phyloP scores from a whole-genome alignment of 257 asterid genomes.

The Hygrophila difformis region DNA sequence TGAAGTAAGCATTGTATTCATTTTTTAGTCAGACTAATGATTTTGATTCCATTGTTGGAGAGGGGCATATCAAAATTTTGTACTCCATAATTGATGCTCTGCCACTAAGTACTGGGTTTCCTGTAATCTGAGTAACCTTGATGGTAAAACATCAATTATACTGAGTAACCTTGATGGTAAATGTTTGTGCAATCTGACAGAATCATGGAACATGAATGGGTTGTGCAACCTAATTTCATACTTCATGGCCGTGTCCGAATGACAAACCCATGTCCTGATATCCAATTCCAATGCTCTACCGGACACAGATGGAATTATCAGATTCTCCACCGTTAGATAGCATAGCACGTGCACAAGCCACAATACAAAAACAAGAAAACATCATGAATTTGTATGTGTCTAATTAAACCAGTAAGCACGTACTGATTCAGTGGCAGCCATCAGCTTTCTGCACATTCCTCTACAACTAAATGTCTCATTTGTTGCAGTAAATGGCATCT shows the following conservation, averaged over 20 bases:
- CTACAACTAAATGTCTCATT: too few relatives aligned
- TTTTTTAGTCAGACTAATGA: too few relatives aligned
- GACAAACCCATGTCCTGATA: conserved; percentile 22
- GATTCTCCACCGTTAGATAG: conserved; percentile 34
- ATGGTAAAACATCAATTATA: too few relatives aligned
- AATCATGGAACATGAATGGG: conserved; percentile 42
- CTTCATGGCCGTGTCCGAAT: conserved; percentile 13
- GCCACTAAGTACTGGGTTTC: too few relatives aligned
- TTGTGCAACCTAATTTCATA: conserved; percentile 28
- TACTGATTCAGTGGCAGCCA: conserved; percentile 47
- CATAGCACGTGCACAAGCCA: conserved; percentile 37
- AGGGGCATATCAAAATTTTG: too few relatives aligned
- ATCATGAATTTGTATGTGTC: not conserved
- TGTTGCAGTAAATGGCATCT: too few relatives aligned
- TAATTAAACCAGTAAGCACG: conserved; percentile 4
- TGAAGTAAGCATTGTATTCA: too few relatives aligned
- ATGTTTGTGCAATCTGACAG: conserved; percentile 34
- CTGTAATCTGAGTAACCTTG: too few relatives aligned
- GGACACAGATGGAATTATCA: conserved; percentile 35
- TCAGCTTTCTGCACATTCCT: conserved; percentile 50
- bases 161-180: too few relatives aligned
- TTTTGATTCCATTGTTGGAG: too few relatives aligned
- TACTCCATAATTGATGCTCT: too few relatives aligned
- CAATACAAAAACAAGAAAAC: too few relatives aligned
- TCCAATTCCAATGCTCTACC: conserved; percentile 29